Base-by-base conservation (phyloP, 352 stramenopile genomes). In the Globisporangium uncinulatum region DNA sequence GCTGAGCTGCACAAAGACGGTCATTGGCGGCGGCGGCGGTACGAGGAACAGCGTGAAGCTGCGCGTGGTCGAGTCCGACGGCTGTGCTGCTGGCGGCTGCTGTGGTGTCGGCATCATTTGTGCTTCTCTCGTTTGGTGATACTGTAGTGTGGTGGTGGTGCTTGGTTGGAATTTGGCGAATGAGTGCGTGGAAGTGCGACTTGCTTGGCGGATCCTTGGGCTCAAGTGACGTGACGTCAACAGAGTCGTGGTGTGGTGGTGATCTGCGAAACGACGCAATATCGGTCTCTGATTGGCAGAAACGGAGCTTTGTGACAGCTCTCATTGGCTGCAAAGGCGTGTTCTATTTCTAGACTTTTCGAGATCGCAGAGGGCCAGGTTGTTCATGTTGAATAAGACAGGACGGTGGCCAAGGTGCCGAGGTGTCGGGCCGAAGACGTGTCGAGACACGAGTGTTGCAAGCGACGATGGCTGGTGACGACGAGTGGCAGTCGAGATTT, bases 1-100 rank as follows among this genome's bases (percentile, higher is more conserved):
- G 34, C 70, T 65, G 39, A 91, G 79, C 53, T 88, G 76, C 49
- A 91, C 56, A 54, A 62, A 82, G 51, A 86, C 48, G 0, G 80
- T 88, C 54, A 84, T 73, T 32, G 80, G 78, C 37, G 79, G 73
- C 20, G 80, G 78, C 37, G 79, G 73, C 20, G 74, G 76, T 10
- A 88, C 57, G 54, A 86, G 62, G 65, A 87, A 87, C 46, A 80
- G 39, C 48, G 69, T 71, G 41, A 54, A 59, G 61, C 52, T 57
- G 41, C 51, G 57, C 21, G 29, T n/a, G 3, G 62, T 50, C 14
- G 62, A 46, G 11, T 52, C 41, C 4, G 53, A 80, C 66, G 54
- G 59, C 67, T 46, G 8, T 46, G 56, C 17, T 42, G 46, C 6
- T 48, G 36, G 48, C 0, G 10, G 37, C 32, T 11, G 46, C 17